These are phyloP conservation scores for Cyclostephanos invisitatus DNA, from an alignment of 108 stramenopile species.

Conservation along the genomic window DNA sequence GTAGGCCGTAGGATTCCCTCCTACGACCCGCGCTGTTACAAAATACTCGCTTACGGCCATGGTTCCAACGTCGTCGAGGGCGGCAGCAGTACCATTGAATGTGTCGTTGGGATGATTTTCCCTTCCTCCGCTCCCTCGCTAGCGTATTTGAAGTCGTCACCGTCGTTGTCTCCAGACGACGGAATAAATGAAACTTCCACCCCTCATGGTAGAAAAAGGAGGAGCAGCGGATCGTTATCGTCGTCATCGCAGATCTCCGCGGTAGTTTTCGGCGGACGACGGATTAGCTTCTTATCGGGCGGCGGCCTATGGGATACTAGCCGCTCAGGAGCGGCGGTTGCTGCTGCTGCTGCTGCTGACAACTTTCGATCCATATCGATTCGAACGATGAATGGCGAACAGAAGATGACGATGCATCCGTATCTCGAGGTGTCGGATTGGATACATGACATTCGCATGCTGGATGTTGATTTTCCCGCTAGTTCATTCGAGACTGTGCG, in stretches of 20 bases:
- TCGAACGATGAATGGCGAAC: background rate
- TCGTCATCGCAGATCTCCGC: slow-evolving; percentile 20
- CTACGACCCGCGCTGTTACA: background rate
- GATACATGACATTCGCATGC: slow-evolving; percentile 60
- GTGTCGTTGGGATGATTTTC: slow-evolving; percentile 17
- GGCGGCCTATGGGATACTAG: slow-evolving; percentile 35
- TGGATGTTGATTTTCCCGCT: slow-evolving; percentile 11
- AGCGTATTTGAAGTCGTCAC: background rate
- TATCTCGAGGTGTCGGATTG: slow-evolving; percentile 56
- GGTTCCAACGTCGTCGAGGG: background rate
- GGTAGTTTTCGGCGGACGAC: slow-evolving; percentile 27
- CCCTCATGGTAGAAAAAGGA: background rate
- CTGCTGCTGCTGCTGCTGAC: background rate
- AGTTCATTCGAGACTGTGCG: slow-evolving; percentile 1
- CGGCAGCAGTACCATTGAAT: slow-evolving; percentile 14
- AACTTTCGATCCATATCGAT: slow-evolving; percentile 33
- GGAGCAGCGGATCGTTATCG: background rate
- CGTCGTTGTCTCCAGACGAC: background rate
- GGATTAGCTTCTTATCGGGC: slow-evolving; percentile 38
- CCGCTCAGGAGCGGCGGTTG: too few species aligned
- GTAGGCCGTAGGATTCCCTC: background rate
- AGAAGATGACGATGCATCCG: background rate
- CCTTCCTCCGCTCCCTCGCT: slow-evolving; percentile 16
- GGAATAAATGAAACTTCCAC: background rate
- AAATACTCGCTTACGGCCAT: slow-evolving; percentile 13